Evolutionary conservation across 2,329 filamentous ascomycete species (phyloP).

Genomic region (Fusarium nurragi): DNA sequence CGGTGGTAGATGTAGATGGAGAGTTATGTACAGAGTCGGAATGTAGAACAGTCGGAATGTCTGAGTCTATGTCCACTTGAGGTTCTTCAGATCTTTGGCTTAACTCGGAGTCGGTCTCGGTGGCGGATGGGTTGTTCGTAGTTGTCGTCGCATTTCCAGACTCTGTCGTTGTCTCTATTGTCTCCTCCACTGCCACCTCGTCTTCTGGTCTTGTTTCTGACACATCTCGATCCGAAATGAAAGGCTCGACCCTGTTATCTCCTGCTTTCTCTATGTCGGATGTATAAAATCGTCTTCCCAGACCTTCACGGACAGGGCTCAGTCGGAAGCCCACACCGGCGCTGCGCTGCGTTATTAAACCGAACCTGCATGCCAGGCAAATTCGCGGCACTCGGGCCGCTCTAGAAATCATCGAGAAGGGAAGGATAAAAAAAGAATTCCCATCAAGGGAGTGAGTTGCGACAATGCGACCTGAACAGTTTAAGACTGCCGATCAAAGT

Average conservation of each 20-base stretch:
- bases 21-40: background rate
- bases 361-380: conserved; percentile 49
- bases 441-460: conserved; percentile 18
- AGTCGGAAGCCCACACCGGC: conserved; percentile 16
- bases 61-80: background rate
- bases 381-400: conserved; percentile 47
- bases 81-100: background rate
- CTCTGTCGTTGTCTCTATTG: background rate
- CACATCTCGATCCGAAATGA: conserved; percentile 20
- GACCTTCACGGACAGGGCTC: conserved; percentile 12
- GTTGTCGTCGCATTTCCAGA: background rate
- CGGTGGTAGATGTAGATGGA: background rate
- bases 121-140: background rate
- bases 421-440: conserved; percentile 11
- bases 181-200: background rate
- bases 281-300: conserved; percentile 35
- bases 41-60: background rate
- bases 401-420: conserved; percentile 50
- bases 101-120: background rate
- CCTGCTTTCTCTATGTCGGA: conserved; percentile 37
- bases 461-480: conserved; percentile 15
- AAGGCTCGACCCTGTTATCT: conserved; percentile 41
- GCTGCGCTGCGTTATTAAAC: conserved; percentile 44
- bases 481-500: background rate
- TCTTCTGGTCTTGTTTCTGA: background rate